Evolutionary conservation across 768 basidiomycete genomes (phyloP).

Genomic region (Tylopilus plumbeoviolaceoides): DNA sequence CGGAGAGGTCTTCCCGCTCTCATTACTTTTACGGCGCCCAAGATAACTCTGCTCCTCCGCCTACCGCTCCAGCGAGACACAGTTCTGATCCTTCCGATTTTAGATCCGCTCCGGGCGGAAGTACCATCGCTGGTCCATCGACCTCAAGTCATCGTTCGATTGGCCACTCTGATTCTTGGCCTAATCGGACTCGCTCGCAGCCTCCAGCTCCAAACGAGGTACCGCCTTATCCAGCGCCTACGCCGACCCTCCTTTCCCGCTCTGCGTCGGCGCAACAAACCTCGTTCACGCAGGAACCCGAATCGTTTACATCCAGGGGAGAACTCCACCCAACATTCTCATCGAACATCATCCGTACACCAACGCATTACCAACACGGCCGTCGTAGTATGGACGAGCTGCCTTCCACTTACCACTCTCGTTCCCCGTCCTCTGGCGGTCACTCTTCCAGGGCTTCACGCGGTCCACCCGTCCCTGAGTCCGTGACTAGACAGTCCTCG

Average conservation of each 20-base stretch:
- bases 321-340: constrained; percentile 68
- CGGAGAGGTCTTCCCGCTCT: constrained; percentile 18
- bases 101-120: constrained; percentile 6
- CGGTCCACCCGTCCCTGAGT: constrained; percentile 16
- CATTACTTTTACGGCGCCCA: constrained; percentile 19
- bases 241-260: constrained; percentile 15
- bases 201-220: constrained; percentile 13
- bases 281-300: constrained; percentile 27
- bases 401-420: constrained; percentile 16
- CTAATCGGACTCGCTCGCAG: constrained; percentile 22
- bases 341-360: constrained; percentile 63
- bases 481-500: constrained; percentile 24
- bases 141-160: constrained; percentile 18
- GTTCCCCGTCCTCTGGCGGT: constrained; percentile 20
- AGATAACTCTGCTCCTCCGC: constrained; percentile 12
- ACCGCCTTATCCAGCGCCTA: constrained; percentile 29
- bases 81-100: constrained; percentile 21
- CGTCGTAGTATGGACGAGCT: constrained; percentile 28
- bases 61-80: constrained; percentile 22
- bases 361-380: constrained; percentile 47
- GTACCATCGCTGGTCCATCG: constrained; percentile 14
- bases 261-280: constrained; percentile 12
- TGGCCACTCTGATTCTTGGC: constrained; percentile 16
- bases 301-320: constrained; percentile 47
- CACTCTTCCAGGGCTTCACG: constrained; percentile 17